phyloP scores from a whole-genome alignment of 2,329 filamentous ascomycete species.

The Ophiosphaerella korrae region DNA sequence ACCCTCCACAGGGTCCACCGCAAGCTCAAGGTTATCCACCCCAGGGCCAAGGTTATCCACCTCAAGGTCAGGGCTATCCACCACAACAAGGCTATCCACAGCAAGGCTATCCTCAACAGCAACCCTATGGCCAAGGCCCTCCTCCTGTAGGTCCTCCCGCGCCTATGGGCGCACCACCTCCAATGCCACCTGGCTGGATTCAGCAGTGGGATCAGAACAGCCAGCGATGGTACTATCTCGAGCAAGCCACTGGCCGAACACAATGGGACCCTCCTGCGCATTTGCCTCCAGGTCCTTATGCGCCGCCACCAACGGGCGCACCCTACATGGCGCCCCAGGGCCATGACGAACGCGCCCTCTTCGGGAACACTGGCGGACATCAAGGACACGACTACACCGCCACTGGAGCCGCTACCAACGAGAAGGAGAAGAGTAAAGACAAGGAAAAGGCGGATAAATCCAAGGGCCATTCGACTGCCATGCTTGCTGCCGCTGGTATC shows the following conservation, averaged over 20 bases:
- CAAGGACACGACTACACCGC: conserved; percentile 31
- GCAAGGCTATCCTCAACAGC: conserved; percentile 33
- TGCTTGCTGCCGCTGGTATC: conserved; percentile 61
- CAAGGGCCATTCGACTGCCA: conserved; percentile 53
- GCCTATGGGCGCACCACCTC: conserved; percentile 58
- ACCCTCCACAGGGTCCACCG: too few relatives aligned
- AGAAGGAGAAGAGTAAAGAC: conserved; percentile 45
- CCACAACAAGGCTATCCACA: conserved; percentile 30
- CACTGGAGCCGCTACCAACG: conserved; percentile 27
- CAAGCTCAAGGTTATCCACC: too few relatives aligned
- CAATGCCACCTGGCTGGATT: conserved; percentile 60
- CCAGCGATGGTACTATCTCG: conserved; percentile 69
- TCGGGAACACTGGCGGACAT: conserved; percentile 34
- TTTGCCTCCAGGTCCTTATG: conserved; percentile 40
- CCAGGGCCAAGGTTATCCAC: too few relatives aligned
- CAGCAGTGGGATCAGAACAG: conserved; percentile 66
- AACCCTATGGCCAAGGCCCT: conserved; percentile 24
- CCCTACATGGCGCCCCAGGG: conserved; percentile 26
- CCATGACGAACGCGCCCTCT: conserved; percentile 35
- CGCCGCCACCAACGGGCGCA: conserved; percentile 36
- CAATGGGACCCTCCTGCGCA: conserved; percentile 66
- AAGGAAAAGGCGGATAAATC: conserved; percentile 44
- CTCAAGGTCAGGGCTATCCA: conserved; percentile 7
- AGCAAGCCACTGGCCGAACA: conserved; percentile 63
- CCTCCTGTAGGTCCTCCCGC: conserved; percentile 39